Base-by-base conservation (phyloP, 352 stramenopile species). In the Pythium sp. region DNA sequence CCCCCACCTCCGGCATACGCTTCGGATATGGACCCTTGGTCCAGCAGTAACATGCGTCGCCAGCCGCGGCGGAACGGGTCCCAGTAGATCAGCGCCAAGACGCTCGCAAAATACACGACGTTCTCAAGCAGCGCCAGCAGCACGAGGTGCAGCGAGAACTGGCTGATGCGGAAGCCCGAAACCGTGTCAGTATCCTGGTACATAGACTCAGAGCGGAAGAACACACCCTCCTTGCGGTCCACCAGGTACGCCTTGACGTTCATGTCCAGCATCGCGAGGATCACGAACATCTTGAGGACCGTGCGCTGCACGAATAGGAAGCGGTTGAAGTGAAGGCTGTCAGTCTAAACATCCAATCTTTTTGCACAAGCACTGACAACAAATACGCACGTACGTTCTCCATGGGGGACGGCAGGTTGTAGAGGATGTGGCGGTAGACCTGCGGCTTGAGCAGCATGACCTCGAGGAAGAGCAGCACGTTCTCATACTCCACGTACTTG, bases 401-500 rank as follows among this genome's bases (percentile, higher is more conserved):
- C 24, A 87, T 76, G 14, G 85, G 82, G 15, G 71, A 46, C 46
- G 80, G 67, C 34, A 90, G 80, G 64, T 96, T 96, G 74, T 86
- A 91, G 43, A 96, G 79, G 38, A 95, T 72, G 70, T 96, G 89
- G 67, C 89, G 82, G 75, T 95, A 93, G 60, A 93, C 89, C 73
- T 91, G 82, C n/a, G 80, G 80, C 64, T 91, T 89, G 71, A 94
- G 82, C 60, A 95, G 81, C 62, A 96, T 81, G 26, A 95, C 79
- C 67, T 96, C 89, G 59, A 96, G 76, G 73, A 93, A 92, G 57
- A 95, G 82, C 73, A 96, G 67, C 18, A 94, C 75, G 57, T 81
- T 84, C 68, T 95, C 89, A 65, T 91, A 95, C 78, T 96, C 89
- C 72, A 96, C 87, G 69, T 96, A 96, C 71, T 92, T 92, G 72